Base-by-base conservation (phyloP, 192 early-diverging fungal species). In the Paraglomus occultum region DNA sequence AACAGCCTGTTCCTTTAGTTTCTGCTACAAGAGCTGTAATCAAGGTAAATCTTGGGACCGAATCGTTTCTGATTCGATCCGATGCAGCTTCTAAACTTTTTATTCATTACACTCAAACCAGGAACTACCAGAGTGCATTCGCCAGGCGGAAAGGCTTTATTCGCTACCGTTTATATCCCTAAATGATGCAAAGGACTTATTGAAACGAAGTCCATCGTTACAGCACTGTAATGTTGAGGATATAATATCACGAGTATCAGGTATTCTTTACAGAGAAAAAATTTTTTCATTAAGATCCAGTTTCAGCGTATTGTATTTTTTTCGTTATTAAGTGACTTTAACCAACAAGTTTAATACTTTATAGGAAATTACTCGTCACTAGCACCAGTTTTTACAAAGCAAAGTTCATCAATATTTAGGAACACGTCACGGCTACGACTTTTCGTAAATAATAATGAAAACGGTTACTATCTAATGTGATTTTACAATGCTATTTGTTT, bases 61-160 rank as follows among this genome's bases (percentile, higher is more conserved):
- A 17, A 52, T 31, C 9, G 4, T 0, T 66, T 8, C 38, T 55
- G 11, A 23, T 48, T 61, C 11, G 8, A 38, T 22, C n/a, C 31
- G 31, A 15, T 7, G n/a, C 17, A 70, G 12, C 39, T 5, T 8
- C 18, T 55, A 18, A 17, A 52, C 39, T 63, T 5, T 50, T 4
- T 64, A 12, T 20, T 48, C 8, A 22, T 43, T 12, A 31, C 44
- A 12, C 17, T 18, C 52, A 50, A 8, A 43, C 18, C 62, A 20
- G 14, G 60, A 72, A 52, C 31, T 64, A 14, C 71, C 57, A 10
- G 71, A 54, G 52, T 72, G 66, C 15, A 17, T 67, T 45, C 22
- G 52, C 3, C 6, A 39, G 40, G 42, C n/a, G 40, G 11, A 23
- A 15, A 47, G 55, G 40, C 7, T 67, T 43, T 38, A 54, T 31